A percentile compares a stretch with the other conserved stretches of the same genome.
Conservation (phyloP, 2,329 filamentous ascomycete genomes). For the Elsinoe ampelina region DNA sequence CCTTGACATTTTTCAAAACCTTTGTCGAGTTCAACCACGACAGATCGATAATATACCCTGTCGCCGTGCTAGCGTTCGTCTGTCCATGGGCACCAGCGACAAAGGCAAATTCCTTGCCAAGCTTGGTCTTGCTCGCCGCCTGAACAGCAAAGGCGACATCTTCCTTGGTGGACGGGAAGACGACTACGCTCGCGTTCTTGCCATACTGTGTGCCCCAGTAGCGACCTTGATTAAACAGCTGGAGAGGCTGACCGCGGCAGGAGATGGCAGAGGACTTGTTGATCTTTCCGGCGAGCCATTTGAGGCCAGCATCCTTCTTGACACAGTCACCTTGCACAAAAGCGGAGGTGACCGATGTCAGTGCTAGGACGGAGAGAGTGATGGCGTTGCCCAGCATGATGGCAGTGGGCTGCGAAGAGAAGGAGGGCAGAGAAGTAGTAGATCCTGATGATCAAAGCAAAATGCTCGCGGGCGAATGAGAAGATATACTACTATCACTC, state of each 20-base stretch:
- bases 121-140: conserved; percentile 6
- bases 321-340: conserved; percentile 15
- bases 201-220: conserved; percentile 15
- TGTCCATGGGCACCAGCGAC: conserved; percentile 17
- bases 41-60: conserved; percentile 16
- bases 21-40: conserved; percentile 15
- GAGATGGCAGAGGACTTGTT: conserved; percentile 13
- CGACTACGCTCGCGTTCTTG: conserved; percentile 14
- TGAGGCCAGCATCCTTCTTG: conserved; percentile 11
- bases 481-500: not conserved
- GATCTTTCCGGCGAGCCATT: conserved; percentile 8
- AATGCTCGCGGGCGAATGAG: not conserved
- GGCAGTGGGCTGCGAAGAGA: not conserved
- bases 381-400: not conserved
- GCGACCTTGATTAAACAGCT: conserved; percentile 10
- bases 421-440: not conserved
- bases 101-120: conserved; percentile 14
- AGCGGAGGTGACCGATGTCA: conserved; percentile 1
- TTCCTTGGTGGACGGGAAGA: conserved; percentile 14
- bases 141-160: conserved; percentile 14
- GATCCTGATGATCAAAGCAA: not conserved
- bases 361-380: not conserved
- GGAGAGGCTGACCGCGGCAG: conserved; percentile 14
- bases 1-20: conserved; percentile 13
- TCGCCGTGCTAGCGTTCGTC: conserved; percentile 15